These are phyloP conservation scores for Phallus indusiatus DNA, from an alignment of 768 basidiomycete genomes.

Conservation along the genomic window DNA sequence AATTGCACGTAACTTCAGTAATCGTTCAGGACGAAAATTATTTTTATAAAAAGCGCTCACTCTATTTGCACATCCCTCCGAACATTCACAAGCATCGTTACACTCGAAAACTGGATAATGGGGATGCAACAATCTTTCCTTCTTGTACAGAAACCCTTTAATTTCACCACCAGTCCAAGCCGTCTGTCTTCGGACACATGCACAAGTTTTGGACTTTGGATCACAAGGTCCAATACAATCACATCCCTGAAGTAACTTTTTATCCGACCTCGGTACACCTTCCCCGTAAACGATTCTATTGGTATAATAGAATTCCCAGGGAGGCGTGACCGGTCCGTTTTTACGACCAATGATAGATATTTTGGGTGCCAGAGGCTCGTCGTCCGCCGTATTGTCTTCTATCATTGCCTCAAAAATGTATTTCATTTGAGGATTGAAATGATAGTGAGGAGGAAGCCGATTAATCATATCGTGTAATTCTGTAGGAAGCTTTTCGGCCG, in stretches of 20 bases:
- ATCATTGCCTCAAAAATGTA: constrained; percentile 59
- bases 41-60: constrained; percentile 38
- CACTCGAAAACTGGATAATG: constrained; percentile 75
- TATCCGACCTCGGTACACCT: constrained; percentile 57
- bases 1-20: not conserved
- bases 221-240: constrained; percentile 68
- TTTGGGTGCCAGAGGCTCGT: constrained; percentile 60
- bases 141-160: constrained; percentile 53
- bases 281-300: constrained; percentile 71
- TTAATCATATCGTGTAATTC: constrained; percentile 60
- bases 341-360: constrained; percentile 62
- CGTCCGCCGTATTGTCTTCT: constrained; percentile 47
- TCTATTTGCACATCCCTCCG: constrained; percentile 72
- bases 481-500: constrained; percentile 30
- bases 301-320: constrained; percentile 83
- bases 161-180: constrained; percentile 27
- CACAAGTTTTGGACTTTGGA: constrained; percentile 63
- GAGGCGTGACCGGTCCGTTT: constrained; percentile 60
- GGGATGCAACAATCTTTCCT: constrained; percentile 38
- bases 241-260: constrained; percentile 52
- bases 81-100: constrained; percentile 72
- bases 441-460: constrained; percentile 28
- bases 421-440: constrained; percentile 35
- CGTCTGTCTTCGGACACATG: constrained; percentile 54
- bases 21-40: not conserved